Percentiles rank a stretch among this genome's conserved stretches.
phyloP scores from a whole-genome alignment of 306 rosid species.

The Canavalia gladiata region DNA sequence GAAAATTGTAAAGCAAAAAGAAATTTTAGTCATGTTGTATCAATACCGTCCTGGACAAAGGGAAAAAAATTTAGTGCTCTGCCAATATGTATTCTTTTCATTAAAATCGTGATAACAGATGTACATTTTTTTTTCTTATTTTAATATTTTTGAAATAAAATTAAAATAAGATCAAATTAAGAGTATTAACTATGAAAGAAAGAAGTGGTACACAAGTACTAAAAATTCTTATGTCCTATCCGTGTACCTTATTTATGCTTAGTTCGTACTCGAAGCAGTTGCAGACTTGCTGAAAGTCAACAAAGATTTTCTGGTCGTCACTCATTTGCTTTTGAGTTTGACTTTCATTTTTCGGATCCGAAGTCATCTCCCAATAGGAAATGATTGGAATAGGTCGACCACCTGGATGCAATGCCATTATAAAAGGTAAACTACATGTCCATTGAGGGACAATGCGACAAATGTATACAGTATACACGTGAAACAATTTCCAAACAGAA shows the following conservation, averaged over 20 bases:
- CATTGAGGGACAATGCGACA: neutral
- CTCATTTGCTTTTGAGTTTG: neutral
- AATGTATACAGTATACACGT: neutral
- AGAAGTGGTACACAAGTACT: neutral
- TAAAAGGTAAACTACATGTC: neutral
- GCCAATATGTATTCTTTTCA: too few species aligned
- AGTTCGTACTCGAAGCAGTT: neutral
- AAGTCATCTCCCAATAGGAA: neutral
- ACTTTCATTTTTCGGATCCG: too few species aligned
- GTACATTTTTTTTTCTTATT: too few species aligned
- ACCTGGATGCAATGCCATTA: neutral
- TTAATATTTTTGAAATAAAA: too few species aligned
- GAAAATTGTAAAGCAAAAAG: slow-evolving; percentile 3
- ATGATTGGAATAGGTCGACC: neutral
- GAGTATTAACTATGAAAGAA: neutral
- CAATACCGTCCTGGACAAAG: neutral
- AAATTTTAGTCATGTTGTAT: neutral
- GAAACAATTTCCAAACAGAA: slow-evolving; percentile 16
- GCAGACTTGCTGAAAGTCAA: neutral
- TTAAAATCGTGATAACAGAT: too few species aligned
- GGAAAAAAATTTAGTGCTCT: neutral
- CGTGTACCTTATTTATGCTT: neutral
- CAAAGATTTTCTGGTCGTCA: neutral
- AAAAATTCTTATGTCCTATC: neutral
- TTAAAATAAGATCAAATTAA: neutral